These are phyloP conservation scores for Phytophthora palmivora DNA, from an alignment of 352 stramenopile genomes.

Conservation along the genomic window DNA sequence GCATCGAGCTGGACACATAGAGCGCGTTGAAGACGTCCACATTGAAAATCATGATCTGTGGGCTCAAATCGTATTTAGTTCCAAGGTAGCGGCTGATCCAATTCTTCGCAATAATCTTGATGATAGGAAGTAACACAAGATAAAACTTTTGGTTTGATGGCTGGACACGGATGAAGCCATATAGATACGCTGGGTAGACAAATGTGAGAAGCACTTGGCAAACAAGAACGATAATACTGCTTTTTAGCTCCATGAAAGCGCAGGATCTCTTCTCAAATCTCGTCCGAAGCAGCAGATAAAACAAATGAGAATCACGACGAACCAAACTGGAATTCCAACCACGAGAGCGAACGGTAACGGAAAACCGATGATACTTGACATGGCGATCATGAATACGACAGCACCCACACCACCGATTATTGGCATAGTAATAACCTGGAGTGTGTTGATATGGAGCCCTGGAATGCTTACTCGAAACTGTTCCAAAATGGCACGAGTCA, in stretches of 20 bases:
- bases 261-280: conserved; percentile 2
- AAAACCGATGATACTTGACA: conserved; percentile 8
- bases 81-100: conserved; percentile 5
- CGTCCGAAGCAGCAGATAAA: conserved; percentile 5
- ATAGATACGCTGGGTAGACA: conserved; percentile 13
- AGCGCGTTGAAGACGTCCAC: conserved; percentile 14
- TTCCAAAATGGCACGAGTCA: conserved; percentile 9
- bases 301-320: conserved; percentile 6
- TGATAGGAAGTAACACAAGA: conserved; percentile 9
- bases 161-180: conserved; percentile 4
- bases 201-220: conserved; percentile 16
- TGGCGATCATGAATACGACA: conserved; percentile 12
- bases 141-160: conserved; percentile 14
- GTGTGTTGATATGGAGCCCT: conserved; percentile 4
- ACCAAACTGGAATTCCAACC: conserved; percentile 9
- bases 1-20: conserved; percentile 14
- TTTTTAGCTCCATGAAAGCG: not conserved
- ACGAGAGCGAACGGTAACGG: conserved; percentile 9
- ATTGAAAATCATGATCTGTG: conserved; percentile 17
- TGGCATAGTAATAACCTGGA: conserved; percentile 4
- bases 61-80: conserved; percentile 15
- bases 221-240: conserved; percentile 1
- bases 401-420: conserved; percentile 2
- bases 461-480: conserved; percentile 13
- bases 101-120: conserved; percentile 11